phyloP scores from a whole-genome alignment of 2,329 filamentous ascomycete species.

The Trichophyton mentagrophytes region DNA sequence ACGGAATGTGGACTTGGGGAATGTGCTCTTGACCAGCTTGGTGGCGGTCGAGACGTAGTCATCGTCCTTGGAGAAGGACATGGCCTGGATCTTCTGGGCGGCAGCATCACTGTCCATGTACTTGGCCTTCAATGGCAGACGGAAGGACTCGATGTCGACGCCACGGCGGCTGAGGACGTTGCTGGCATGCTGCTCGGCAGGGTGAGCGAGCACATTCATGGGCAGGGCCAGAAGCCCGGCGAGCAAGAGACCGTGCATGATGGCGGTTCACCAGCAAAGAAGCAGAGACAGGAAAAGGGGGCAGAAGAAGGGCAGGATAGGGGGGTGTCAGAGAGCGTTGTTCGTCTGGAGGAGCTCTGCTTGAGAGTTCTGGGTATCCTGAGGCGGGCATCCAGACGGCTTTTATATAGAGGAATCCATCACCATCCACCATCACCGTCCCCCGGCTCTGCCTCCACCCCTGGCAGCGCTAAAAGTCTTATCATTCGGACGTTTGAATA shows the following conservation, averaged over 20 bases:
- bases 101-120: slow-evolving; percentile 5
- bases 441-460: background rate
- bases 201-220: background rate
- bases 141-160: slow-evolving; percentile 10
- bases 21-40: slow-evolving; percentile 8
- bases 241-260: slow-evolving; percentile 4
- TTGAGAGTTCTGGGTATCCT: background rate
- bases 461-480: background rate
- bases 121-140: slow-evolving; percentile 6
- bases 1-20: slow-evolving; percentile 8
- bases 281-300: background rate
- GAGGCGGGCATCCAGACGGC: background rate
- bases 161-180: slow-evolving; percentile 4
- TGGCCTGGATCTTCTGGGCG: background rate
- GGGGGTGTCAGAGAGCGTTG: background rate
- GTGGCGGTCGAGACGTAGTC: slow-evolving; percentile 10
- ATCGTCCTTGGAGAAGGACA: slow-evolving; percentile 1
- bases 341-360: slow-evolving; percentile 3
- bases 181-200: background rate
- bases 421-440: no score
- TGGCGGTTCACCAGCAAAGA: background rate
- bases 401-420: background rate
- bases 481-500: background rate
- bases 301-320: background rate
- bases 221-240: slow-evolving; percentile 5